Evolutionary conservation across 352 stramenopile genomes (phyloP).

Genomic region (Globisporangium orthogonon): DNA sequence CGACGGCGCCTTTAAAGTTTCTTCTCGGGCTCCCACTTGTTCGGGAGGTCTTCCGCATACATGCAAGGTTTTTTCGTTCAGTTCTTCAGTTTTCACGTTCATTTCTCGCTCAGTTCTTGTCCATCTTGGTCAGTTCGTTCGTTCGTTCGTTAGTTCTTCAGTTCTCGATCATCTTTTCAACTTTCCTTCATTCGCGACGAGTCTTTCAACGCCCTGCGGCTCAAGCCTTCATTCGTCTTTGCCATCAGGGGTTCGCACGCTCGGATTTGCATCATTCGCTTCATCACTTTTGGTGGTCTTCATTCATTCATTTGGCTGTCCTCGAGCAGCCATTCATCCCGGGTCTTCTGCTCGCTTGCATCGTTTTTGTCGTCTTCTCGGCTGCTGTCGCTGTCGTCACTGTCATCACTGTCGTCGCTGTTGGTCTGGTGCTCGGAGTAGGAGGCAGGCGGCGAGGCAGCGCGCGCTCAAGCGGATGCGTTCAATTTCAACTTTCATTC

Average conservation of each 20-base stretch:
- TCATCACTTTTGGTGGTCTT: neutral
- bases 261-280: neutral
- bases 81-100: constrained; percentile 16
- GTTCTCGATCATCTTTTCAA: neutral
- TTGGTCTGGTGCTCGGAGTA: neutral
- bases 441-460: no score
- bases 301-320: neutral
- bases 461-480: neutral
- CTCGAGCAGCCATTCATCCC: neutral
- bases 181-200: no score
- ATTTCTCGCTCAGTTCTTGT: neutral
- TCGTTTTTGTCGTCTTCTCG: neutral
- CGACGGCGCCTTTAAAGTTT: constrained; percentile 1
- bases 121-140: neutral
- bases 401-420: neutral
- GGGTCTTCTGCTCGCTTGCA: neutral
- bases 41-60: neutral
- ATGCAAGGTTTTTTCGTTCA: constrained; percentile 16
- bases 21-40: neutral
- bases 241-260: neutral
- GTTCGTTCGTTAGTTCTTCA: neutral
- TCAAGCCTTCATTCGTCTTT: neutral
- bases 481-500: constrained; percentile 4
- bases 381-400: neutral
- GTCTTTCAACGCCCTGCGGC: neutral